Evolutionary conservation across 2,329 filamentous ascomycete genomes (phyloP).

Genomic region (Penicillium sp.): DNA sequence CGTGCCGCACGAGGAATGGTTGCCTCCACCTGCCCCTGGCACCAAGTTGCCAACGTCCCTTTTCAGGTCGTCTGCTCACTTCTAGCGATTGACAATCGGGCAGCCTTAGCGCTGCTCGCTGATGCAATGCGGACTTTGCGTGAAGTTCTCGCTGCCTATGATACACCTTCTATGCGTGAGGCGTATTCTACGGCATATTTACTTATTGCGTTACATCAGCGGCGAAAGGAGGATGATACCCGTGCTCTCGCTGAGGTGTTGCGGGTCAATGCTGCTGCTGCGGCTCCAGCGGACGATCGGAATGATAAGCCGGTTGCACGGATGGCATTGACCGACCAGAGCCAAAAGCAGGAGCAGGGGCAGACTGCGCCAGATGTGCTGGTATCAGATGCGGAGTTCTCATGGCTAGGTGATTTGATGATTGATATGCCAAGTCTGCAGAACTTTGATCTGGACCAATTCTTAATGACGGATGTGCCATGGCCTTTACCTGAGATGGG

Average conservation of each 20-base stretch:
- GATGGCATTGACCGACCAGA: neutral
- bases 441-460: slow-evolving; percentile 46
- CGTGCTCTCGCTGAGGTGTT: slow-evolving; percentile 41
- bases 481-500: slow-evolving; percentile 31
- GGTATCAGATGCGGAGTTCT: slow-evolving; percentile 36
- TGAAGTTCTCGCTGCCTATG: slow-evolving; percentile 44
- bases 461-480: slow-evolving; percentile 34
- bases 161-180: slow-evolving; percentile 52
- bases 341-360: neutral
- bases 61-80: slow-evolving; percentile 59
- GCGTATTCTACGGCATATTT: slow-evolving; percentile 55
- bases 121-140: slow-evolving; percentile 52
- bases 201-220: slow-evolving; percentile 53
- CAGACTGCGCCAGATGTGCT: slow-evolving; percentile 18
- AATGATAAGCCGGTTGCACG: neutral
- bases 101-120: slow-evolving; percentile 49
- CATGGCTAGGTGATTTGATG: slow-evolving; percentile 46
- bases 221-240: slow-evolving; percentile 48
- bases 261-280: slow-evolving; percentile 34
- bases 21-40: slow-evolving; percentile 52
- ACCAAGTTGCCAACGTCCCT: slow-evolving; percentile 59
- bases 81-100: slow-evolving; percentile 54
- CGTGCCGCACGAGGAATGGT: slow-evolving; percentile 50
- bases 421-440: slow-evolving; percentile 47
- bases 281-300: slow-evolving; percentile 12